Percentiles rank a stretch among this genome's conserved stretches.
Evolutionary conservation across 345 rosid genomes (phyloP).

Genomic region (Rhizophora apiculata): DNA sequence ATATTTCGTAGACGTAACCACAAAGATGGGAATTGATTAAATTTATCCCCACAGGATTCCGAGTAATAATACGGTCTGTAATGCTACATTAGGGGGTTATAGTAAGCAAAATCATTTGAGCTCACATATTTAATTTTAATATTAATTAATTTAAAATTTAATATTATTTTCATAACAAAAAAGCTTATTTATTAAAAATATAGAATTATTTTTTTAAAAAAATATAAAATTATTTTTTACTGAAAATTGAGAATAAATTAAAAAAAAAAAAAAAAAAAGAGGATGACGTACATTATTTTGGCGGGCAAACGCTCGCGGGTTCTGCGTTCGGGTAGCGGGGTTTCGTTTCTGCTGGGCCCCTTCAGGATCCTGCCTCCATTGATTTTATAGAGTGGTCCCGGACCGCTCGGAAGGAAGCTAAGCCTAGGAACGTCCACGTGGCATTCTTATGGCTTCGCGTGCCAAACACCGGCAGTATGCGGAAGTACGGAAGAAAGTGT

Average conservation of each 20-base stretch:
- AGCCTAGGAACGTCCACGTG: not conserved
- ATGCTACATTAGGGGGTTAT: too few species aligned
- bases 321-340: constrained; percentile 25
- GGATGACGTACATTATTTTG: not conserved
- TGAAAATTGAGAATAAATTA: not conserved
- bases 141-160: too few species aligned
- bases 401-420: not conserved
- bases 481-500: not conserved
- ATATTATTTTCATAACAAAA: too few species aligned
- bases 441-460: not conserved
- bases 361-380: not conserved
- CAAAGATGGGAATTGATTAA: too few species aligned
- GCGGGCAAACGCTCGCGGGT: constrained; percentile 40
- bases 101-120: too few species aligned
- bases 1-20: too few species aligned
- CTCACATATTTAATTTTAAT: too few species aligned
- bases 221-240: too few species aligned
- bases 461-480: not conserved
- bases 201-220: too few species aligned
- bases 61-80: too few species aligned
- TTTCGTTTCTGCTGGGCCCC: constrained; percentile 21
- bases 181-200: too few species aligned
- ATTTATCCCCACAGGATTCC: too few species aligned
- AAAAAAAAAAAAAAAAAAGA: not conserved
- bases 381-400: not conserved